A percentile compares a stretch with the other conserved stretches of the same genome.
These are phyloP conservation scores for Lepraria neglecta DNA, from an alignment of 495 filamentous ascomycete genomes.

Conservation along the genomic window DNA sequence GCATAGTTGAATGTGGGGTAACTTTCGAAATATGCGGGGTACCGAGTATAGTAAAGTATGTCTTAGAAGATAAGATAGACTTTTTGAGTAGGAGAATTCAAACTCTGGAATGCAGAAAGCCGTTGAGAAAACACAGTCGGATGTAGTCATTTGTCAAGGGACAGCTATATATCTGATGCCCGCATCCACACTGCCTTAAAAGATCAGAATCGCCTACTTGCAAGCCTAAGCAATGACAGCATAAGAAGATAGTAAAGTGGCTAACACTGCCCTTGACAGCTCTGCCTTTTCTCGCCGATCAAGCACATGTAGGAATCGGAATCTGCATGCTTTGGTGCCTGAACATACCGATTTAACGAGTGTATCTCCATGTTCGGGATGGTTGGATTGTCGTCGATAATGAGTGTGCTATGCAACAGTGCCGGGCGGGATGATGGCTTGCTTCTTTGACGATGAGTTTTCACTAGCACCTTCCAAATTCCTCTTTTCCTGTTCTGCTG, in stretches of 20 bases:
- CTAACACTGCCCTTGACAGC: not conserved
- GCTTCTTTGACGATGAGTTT: not conserved
- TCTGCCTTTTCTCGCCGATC: not conserved
- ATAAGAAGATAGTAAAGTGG: not conserved
- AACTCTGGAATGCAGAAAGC: too few species aligned
- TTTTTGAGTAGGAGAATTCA: too few species aligned
- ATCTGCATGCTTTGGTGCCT: not conserved
- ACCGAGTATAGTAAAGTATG: not conserved
- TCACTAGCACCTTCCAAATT: not conserved
- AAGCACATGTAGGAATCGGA: not conserved
- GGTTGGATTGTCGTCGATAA: not conserved
- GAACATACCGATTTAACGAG: not conserved
- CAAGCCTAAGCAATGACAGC: too few species aligned
- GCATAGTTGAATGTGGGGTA: not conserved
- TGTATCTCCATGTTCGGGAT: not conserved
- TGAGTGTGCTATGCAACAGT: not conserved
- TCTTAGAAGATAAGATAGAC: not conserved
- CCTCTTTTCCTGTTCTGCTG: not conserved
- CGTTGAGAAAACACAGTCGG: too few species aligned
- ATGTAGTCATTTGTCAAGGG: not conserved
- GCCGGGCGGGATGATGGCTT: conserved; percentile 5
- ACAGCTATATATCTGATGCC: conserved; percentile 5
- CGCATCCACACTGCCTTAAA: conserved; percentile 5
- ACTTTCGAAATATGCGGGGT: not conserved
- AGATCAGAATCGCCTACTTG: too few species aligned